Percentiles rank a stretch among this genome's conserved stretches.
Conservation (phyloP, 2,329 filamentous ascomycete species). For the Nothopassalora personata region DNA sequence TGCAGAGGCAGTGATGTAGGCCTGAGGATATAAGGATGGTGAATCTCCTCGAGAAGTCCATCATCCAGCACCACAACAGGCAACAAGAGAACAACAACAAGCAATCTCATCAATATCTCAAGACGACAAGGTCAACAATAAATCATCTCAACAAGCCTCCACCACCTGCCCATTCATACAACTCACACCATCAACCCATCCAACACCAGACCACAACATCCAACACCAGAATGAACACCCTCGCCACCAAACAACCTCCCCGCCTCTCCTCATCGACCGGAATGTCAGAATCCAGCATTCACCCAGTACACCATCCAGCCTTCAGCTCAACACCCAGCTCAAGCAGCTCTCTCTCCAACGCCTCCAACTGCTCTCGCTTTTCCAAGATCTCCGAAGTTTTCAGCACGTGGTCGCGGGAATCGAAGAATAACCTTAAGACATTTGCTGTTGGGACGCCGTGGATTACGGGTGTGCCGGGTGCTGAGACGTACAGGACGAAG, state of each 20-base stretch:
- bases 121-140: neutral
- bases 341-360: neutral
- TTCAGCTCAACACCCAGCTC: neutral
- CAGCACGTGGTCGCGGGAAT: neutral
- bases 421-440: neutral
- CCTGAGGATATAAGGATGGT: neutral
- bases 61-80: conserved; percentile 4
- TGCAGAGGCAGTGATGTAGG: neutral
- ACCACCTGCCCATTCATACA: neutral
- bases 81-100: neutral
- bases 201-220: neutral
- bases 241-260: neutral
- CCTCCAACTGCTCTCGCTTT: neutral
- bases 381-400: neutral
- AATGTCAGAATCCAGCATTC: neutral
- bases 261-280: neutral
- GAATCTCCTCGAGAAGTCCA: neutral
- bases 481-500: neutral
- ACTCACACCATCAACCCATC: neutral
- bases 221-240: neutral
- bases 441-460: neutral
- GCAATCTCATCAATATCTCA: neutral
- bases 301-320: neutral
- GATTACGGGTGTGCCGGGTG: neutral
- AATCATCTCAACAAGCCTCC: too few species aligned